Percentiles rank a stretch among this genome's conserved stretches.
Evolutionary conservation across 2,329 filamentous ascomycete genomes (phyloP).

Genomic region (Paraphaeosphaeria minitans): DNA sequence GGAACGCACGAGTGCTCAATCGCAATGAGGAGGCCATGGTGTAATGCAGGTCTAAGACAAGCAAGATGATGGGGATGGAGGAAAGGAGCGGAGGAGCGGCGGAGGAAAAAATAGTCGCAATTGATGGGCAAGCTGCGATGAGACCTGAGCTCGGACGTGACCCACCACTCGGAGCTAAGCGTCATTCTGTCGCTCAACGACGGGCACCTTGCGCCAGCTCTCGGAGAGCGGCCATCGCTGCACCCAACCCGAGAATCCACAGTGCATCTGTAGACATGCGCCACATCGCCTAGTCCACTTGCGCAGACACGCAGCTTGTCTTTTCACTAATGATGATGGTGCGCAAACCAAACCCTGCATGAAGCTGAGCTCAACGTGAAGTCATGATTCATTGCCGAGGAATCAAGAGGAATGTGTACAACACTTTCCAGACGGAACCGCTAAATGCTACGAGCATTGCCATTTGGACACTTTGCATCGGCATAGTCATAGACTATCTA

Average conservation of each 20-base stretch:
- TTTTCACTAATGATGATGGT: conserved; percentile 1
- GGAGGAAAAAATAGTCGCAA: conserved; percentile 34
- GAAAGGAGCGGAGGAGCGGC: conserved; percentile 41
- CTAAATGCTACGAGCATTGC: not conserved
- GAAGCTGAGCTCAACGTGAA: not conserved
- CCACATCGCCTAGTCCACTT: conserved; percentile 8
- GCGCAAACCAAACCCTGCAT: not conserved
- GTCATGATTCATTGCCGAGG: not conserved
- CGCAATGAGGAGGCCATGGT: conserved; percentile 85
- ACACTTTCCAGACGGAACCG: not conserved
- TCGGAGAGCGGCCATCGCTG: conserved; percentile 8
- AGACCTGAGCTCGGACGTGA: conserved; percentile 8
- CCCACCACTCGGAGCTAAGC: conserved; percentile 6
- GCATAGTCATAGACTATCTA: not conserved
- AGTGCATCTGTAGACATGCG: not conserved
- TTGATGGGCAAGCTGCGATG: conserved; percentile 12
- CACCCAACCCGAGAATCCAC: not conserved
- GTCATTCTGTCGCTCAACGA: conserved; percentile 6
- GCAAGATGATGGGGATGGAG: conserved; percentile 37
- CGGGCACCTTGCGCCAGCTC: not conserved
- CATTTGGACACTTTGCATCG: not conserved
- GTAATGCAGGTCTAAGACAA: conserved; percentile 32
- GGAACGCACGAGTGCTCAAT: conserved; percentile 79
- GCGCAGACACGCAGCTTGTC: conserved; percentile 12
- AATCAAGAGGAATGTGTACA: not conserved